Evolutionary conservation across 2,329 filamentous ascomycete species (phyloP), one percentile per base, ranked within the genome.

Genomic region (Alternaria alternata): DNA sequence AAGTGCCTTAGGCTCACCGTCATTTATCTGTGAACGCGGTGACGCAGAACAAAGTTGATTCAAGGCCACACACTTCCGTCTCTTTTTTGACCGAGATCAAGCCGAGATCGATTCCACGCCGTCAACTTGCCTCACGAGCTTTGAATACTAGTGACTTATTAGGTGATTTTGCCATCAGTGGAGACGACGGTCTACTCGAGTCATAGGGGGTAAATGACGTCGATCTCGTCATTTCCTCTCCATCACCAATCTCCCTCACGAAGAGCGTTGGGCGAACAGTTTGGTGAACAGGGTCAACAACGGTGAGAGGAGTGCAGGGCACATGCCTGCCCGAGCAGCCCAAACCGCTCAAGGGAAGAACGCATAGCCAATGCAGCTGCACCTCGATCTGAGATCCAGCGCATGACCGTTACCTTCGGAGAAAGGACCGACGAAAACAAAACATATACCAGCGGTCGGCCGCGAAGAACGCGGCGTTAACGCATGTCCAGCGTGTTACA

Each of bases 181-280:
- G 46, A 3, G 32, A 38, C 20, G 14, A 24, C 30, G 20, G 20
- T 5, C 34, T n/a, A 22, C 24, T 49, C 46, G 46, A 49, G 30
- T 49, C 46, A 36, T 49, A 18, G 16, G 46, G 7, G 39, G 46
- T 8, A 38, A 26, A 49, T 49, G 46, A 49, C 46, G 46, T 49
- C 30, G 20, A 38, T 8, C 20, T 26, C 30, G 46, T 49, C 46
- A 38, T 49, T 24, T 26, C 32, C n/a, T 36, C 32, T 22, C 46
- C 30, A 38, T 38, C 16, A 36, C 20, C 20, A 36, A 12, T 49
- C n/a, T 36, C 46, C 22, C 5, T 49, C 46, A 36, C 20, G 20
- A 49, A 34, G 46, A 36, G 46, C 46, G 46, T 49, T 49, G 32
- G 46, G 32, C 46, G 46, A 36, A 49, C 46, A 49, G 46, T 49